Percentiles rank a stretch among this genome's conserved stretches.
Evolutionary conservation across 1,284 basidiomycete species (phyloP).

Genomic region (Trichosporon sp.): DNA sequence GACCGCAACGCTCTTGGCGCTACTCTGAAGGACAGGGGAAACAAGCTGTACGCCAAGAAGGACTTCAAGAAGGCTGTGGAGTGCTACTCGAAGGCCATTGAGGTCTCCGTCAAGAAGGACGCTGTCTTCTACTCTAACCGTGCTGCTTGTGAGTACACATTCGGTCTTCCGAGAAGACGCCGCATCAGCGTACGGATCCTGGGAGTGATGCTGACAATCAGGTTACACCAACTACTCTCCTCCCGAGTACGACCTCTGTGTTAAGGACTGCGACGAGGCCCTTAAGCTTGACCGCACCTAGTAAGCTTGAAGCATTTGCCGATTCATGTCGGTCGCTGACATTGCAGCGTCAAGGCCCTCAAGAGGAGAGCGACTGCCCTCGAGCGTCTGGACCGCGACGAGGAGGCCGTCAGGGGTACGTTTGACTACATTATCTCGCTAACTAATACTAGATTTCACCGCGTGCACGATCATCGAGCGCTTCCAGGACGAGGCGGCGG

Average conservation of each 20-base stretch:
- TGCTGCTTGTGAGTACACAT: conserved; percentile 70
- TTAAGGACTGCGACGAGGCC: conserved; percentile 88
- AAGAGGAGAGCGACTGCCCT: conserved; percentile 85
- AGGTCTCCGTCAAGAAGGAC: conserved; percentile 74
- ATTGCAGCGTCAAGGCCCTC: conserved; percentile 72
- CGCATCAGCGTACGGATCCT: not conserved
- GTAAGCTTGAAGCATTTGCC: conserved; percentile 20
- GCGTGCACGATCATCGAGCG: conserved; percentile 90
- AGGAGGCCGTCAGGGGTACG: conserved; percentile 73
- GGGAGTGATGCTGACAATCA: conserved; percentile 41
- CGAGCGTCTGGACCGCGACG: conserved; percentile 70
- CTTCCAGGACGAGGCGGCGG: conserved; percentile 78
- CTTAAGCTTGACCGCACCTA: conserved; percentile 80
- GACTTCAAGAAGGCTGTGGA: conserved; percentile 73
- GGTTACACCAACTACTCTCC: conserved; percentile 88
- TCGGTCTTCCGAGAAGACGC: conserved; percentile 13
- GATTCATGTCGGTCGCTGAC: not conserved
- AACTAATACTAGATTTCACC: conserved; percentile 69
- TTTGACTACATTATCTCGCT: not conserved
- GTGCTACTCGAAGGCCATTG: conserved; percentile 88
- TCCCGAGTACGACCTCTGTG: conserved; percentile 74
- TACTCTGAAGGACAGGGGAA: conserved; percentile 81
- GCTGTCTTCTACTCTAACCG: conserved; percentile 97
- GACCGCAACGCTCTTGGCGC: conserved; percentile 72
- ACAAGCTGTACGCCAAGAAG: conserved; percentile 77